These are phyloP conservation scores for Pythium apleroticum DNA, from an alignment of 352 stramenopile genomes.

Conservation along the genomic window DNA sequence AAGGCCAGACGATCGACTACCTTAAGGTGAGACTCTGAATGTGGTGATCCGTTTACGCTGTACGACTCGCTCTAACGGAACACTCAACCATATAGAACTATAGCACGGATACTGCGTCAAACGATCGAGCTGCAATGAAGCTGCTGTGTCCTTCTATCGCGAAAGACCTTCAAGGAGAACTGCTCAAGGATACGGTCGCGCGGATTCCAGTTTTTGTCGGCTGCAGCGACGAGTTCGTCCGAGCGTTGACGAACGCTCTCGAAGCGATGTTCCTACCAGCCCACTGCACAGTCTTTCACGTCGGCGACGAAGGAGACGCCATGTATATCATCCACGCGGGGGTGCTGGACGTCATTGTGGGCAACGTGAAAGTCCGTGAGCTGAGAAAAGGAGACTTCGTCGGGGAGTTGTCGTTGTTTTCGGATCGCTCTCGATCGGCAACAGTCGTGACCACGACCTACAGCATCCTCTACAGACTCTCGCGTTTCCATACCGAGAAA, in stretches of 20 bases:
- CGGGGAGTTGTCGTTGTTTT: slow-evolving; percentile 63
- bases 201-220: slow-evolving; percentile 40
- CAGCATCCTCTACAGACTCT: slow-evolving; percentile 67
- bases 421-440: slow-evolving; percentile 50
- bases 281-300: slow-evolving; percentile 38
- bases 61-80: too few relatives aligned
- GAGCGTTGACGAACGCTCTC: slow-evolving; percentile 42
- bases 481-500: slow-evolving; percentile 60
- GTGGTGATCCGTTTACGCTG: not conserved
- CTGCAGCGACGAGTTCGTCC: slow-evolving; percentile 44
- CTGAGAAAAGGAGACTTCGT: slow-evolving; percentile 36
- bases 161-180: slow-evolving; percentile 51
- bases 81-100: slow-evolving; percentile 31
- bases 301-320: slow-evolving; percentile 39
- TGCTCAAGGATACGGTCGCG: slow-evolving; percentile 40
- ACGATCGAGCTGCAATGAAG: slow-evolving; percentile 40
- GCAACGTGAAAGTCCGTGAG: slow-evolving; percentile 35
- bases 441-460: slow-evolving; percentile 71
- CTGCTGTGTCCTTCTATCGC: slow-evolving; percentile 51
- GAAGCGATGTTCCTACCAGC: slow-evolving; percentile 46
- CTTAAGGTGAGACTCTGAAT: slow-evolving; percentile 32
- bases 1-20: slow-evolving; percentile 45
- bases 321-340: slow-evolving; percentile 56
- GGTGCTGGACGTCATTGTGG: slow-evolving; percentile 39
- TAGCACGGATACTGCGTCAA: slow-evolving; percentile 47